phyloP scores from a whole-genome alignment of 257 asterid genomes.

The Sherardia arvensis region DNA sequence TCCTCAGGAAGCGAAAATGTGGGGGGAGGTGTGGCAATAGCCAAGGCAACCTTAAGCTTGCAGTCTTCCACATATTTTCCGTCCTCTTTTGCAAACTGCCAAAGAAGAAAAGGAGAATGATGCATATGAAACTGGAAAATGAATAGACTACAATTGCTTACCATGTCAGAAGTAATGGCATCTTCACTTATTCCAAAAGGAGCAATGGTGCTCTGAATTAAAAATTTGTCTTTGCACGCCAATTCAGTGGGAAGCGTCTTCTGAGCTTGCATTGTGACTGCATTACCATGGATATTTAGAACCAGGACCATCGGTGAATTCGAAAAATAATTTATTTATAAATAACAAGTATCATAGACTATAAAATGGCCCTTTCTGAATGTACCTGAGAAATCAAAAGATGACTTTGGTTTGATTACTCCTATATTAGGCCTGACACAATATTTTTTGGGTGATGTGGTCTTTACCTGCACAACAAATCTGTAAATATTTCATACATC shows the following conservation, averaged over 20 bases:
- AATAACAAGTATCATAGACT: neutral
- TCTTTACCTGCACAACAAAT: slow-evolving; percentile 59
- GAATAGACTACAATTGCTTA: slow-evolving; percentile 24
- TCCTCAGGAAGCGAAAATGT: slow-evolving; percentile 34
- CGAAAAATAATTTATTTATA: neutral
- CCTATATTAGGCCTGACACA: slow-evolving; percentile 86
- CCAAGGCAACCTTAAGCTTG: slow-evolving; percentile 69
- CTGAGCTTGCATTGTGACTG: slow-evolving; percentile 91
- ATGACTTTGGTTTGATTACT: slow-evolving; percentile 68
- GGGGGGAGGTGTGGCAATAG: slow-evolving; percentile 44
- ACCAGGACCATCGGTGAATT: neutral
- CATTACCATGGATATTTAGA: neutral
- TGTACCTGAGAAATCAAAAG: slow-evolving; percentile 64
- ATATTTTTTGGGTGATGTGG: slow-evolving; percentile 88
- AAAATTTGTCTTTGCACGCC: slow-evolving; percentile 81
- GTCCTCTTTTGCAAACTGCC: slow-evolving; percentile 55
- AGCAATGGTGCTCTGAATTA: slow-evolving; percentile 69
- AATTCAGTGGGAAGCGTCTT: slow-evolving; percentile 47
- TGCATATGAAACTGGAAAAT: slow-evolving; percentile 10
- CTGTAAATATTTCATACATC: slow-evolving; percentile 4
- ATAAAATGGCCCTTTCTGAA: neutral
- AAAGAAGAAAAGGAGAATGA: slow-evolving; percentile 15
- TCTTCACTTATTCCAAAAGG: slow-evolving; percentile 70
- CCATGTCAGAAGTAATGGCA: slow-evolving; percentile 61
- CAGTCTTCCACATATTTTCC: slow-evolving; percentile 60